Base-by-base conservation (phyloP, 2,329 filamentous ascomycete genomes). In the Rasamsonia emersonii region DNA sequence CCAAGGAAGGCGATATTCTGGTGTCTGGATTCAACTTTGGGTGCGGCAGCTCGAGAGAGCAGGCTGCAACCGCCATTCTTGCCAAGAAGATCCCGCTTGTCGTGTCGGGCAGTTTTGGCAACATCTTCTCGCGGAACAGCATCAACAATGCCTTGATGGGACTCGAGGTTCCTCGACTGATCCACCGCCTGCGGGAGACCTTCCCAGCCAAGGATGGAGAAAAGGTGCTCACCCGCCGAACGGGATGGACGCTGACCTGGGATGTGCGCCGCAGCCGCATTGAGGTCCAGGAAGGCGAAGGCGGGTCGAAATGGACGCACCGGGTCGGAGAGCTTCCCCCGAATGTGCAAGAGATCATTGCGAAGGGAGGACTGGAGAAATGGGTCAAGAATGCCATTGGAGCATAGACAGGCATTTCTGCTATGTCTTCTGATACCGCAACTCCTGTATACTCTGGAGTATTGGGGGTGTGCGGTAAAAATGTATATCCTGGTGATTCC, bases 21-120 rank as follows among this genome's bases (percentile, higher is more conserved):
- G 86, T 95, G 0, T 64, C 78, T 0, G 86, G 86, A 17, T 91
- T 78, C 66, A 93, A 93, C 65, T 94, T 95, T 51, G 89, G 89
- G 28, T 86, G 79, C 44, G 86, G 86, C 11, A 76, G 68, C 35
- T 86, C 78, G 1, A 68, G 88, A 33, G 88, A 95, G 57, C 85
- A 94, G 57, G 86, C 86, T 4, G 88, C 88, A 0, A 95, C 89
- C 0, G 81, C 86, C 0, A 81, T 93, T 34, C 67, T 93, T 1
- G 85, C 86, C 10, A 85, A 80, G 60, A 59, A 79, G 44, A 88
- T 93, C 37, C 81, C 80, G 0, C 72, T 93, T 2, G 83, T 93
- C 1, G 77, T 93, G 0, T 71, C 82, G 0, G 83, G 82, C 28
- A 86, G 78, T 59, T 88, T 93, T 48, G 77, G 80, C 34, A 91